Evolutionary conservation across 2,329 filamentous ascomycete genomes (phyloP).

Genomic region (Emydomyces testavorans): DNA sequence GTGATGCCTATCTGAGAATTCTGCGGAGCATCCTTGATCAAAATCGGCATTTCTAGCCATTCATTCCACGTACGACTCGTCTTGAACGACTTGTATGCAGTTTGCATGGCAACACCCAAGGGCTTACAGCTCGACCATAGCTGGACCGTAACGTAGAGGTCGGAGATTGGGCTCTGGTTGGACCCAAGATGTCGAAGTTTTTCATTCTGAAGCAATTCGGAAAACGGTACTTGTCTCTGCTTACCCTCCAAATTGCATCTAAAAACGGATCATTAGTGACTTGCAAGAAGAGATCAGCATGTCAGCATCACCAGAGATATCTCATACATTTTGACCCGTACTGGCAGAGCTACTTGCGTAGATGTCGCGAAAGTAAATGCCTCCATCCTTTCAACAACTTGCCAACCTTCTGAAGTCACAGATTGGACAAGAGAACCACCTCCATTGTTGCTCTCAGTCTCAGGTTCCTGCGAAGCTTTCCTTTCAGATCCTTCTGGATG

Average conservation of each 20-base stretch:
- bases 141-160: constrained; percentile 86
- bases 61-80: constrained; percentile 71
- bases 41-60: constrained; percentile 81
- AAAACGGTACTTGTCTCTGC: constrained; percentile 62
- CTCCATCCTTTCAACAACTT: constrained; percentile 52
- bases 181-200: constrained; percentile 81
- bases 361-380: constrained; percentile 92
- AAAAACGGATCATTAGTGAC: constrained; percentile 12
- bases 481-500: background rate
- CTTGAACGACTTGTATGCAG: constrained; percentile 83
- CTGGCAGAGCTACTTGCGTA: constrained; percentile 63
- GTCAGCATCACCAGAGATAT: constrained; percentile 10
- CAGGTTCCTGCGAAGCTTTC: background rate
- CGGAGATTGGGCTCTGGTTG: constrained; percentile 68
- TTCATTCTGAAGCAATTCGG: constrained; percentile 63
- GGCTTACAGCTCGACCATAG: constrained; percentile 95
- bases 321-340: constrained; percentile 52
- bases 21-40: constrained; percentile 68
- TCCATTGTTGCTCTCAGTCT: constrained; percentile 6
- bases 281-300: background rate
- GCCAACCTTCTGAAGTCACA: constrained; percentile 8
- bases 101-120: constrained; percentile 81
- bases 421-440: background rate
- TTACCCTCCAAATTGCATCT: constrained; percentile 68
- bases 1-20: constrained; percentile 84